Conservation (phyloP, 768 basidiomycete genomes). For the Exidia glandulosa region DNA sequence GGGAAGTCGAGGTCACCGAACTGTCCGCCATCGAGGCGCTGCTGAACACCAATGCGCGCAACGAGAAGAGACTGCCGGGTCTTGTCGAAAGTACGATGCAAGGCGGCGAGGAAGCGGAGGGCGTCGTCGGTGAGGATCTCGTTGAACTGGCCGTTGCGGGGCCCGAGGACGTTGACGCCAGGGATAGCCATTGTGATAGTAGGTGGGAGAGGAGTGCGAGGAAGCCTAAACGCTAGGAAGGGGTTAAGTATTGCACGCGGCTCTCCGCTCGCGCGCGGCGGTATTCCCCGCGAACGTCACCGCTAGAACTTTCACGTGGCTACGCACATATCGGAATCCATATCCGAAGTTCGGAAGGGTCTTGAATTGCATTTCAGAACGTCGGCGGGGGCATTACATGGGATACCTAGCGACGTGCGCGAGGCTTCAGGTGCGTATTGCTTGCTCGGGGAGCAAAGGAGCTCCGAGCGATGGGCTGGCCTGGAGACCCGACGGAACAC, state of each 20-base stretch:
- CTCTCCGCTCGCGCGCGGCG: no score
- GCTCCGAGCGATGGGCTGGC: not conserved
- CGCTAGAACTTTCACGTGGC: no score
- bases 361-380: no score
- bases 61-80: conserved; percentile 74
- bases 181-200: not conserved
- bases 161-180: conserved; percentile 56
- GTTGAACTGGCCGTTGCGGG: conserved; percentile 45
- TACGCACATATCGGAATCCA: no score
- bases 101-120: conserved; percentile 76
- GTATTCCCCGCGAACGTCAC: no score
- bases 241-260: not conserved
- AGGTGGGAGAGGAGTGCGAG: not conserved
- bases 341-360: no score
- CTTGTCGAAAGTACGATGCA: conserved; percentile 90
- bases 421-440: no score
- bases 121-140: conserved; percentile 81
- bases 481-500: not conserved
- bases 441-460: no score
- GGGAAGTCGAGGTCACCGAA: conserved; percentile 67
- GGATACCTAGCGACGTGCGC: no score
- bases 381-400: no score
- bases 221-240: not conserved
- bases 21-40: conserved; percentile 63
- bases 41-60: conserved; percentile 69